Conservation (phyloP, 108 stramenopile species). For the Asterionellopsis glacialis region DNA sequence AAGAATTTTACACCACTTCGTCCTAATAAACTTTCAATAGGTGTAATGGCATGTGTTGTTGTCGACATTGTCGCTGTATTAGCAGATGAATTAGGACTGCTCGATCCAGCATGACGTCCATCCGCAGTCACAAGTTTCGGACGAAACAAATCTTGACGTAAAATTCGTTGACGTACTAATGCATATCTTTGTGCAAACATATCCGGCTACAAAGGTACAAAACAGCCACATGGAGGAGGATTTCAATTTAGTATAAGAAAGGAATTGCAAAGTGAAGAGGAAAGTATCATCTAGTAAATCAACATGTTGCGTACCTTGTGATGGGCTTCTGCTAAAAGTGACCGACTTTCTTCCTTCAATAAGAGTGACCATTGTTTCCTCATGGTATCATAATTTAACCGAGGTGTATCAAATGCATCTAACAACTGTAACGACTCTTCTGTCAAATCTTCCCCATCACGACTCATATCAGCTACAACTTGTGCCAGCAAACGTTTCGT, state of each 20-base stretch:
- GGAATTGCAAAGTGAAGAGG: not conserved
- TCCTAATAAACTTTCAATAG: slow-evolving; percentile 59
- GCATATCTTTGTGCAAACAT: slow-evolving; percentile 75
- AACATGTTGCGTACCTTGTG: slow-evolving; percentile 33
- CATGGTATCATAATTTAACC: slow-evolving; percentile 35
- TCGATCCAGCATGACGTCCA: slow-evolving; percentile 3
- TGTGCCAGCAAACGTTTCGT: slow-evolving; percentile 8
- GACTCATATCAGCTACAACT: slow-evolving; percentile 12
- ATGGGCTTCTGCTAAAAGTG: slow-evolving; percentile 37
- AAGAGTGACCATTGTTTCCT: slow-evolving; percentile 35
- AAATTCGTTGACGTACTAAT: slow-evolving; percentile 70
- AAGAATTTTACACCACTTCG: slow-evolving; percentile 33
- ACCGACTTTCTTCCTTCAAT: not conserved
- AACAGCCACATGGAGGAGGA: too few species aligned
- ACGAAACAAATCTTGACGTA: slow-evolving; percentile 59
- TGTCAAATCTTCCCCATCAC: slow-evolving; percentile 6
- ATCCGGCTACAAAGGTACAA: slow-evolving; percentile 29
- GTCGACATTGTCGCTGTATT: too few species aligned
- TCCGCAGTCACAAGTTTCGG: slow-evolving; percentile 19
- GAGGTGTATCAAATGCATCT: slow-evolving; percentile 38
- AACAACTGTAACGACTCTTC: slow-evolving; percentile 20
- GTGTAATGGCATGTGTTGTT: slow-evolving; percentile 34
- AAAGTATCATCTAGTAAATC: slow-evolving; percentile 1
- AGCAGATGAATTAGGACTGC: slow-evolving; percentile 3
- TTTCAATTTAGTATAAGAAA: not conserved